Evolutionary conservation across 2,329 filamentous ascomycete genomes (phyloP).

Genomic region (Apiospora sp.): DNA sequence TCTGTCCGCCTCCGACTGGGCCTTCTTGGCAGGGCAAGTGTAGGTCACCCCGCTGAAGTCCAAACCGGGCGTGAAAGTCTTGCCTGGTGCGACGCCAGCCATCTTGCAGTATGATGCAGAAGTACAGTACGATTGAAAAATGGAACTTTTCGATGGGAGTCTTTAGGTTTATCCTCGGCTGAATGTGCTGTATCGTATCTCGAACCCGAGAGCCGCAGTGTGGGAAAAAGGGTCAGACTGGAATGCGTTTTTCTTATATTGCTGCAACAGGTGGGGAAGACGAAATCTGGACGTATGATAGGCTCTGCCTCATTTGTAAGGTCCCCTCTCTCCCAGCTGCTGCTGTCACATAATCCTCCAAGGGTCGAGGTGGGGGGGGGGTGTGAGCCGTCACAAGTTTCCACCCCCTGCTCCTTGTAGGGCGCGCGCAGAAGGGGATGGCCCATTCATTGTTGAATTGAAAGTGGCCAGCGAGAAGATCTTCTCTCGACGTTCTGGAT

Average conservation of each 20-base stretch:
- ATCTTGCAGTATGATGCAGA: conserved; percentile 19
- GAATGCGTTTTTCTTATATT: neutral
- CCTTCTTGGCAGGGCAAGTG: conserved; percentile 28
- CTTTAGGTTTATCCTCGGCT: neutral
- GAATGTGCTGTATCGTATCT: neutral
- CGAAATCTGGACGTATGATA: neutral
- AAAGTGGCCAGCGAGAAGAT: neutral
- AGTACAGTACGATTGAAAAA: neutral
- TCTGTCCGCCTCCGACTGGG: conserved; percentile 29
- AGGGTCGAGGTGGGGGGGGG: neutral
- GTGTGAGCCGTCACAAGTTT: neutral
- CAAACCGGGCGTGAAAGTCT: conserved; percentile 33
- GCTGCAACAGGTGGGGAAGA: neutral
- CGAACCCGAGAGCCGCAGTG: neutral
- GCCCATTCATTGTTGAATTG: neutral
- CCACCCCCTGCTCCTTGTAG: neutral
- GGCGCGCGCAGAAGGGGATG: neutral
- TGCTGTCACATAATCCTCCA: neutral
- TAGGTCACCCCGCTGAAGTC: conserved; percentile 35
- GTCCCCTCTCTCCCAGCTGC: neutral
- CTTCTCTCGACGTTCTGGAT: neutral
- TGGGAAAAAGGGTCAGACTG: neutral
- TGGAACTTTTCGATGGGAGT: neutral
- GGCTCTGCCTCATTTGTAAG: neutral
- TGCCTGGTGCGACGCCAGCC: conserved; percentile 35